Conservation (phyloP, 2,329 filamentous ascomycete species). For the Fusarium protoensiforme region DNA sequence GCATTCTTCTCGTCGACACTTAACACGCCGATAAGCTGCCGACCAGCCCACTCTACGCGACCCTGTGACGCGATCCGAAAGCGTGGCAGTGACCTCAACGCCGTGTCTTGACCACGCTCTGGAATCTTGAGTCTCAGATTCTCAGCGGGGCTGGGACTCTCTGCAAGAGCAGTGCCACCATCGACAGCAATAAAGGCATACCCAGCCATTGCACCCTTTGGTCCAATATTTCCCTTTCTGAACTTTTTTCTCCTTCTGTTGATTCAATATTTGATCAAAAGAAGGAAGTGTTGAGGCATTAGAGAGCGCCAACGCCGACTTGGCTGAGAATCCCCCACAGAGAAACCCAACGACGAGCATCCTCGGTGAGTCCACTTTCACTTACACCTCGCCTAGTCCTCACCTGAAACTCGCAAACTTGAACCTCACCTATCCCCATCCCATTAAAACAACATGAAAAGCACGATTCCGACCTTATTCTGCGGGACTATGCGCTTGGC, state of each 20-base stretch:
- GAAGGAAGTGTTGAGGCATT: background rate
- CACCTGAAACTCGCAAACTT: constrained; percentile 14
- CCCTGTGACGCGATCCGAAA: constrained; percentile 34
- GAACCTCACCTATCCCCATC: background rate
- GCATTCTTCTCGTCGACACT: constrained; percentile 30
- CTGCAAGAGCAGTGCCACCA: constrained; percentile 23
- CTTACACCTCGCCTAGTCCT: constrained; percentile 17
- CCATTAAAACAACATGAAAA: background rate
- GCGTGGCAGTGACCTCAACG: constrained; percentile 38
- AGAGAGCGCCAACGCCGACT: background rate
- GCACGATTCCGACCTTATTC: background rate
- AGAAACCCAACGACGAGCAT: constrained; percentile 7
- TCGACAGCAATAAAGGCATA: constrained; percentile 40
- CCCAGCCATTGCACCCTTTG: constrained; percentile 31
- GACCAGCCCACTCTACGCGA: constrained; percentile 20
- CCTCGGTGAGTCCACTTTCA: constrained; percentile 26
- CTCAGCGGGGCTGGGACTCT: constrained; percentile 38
- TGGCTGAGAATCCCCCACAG: constrained; percentile 9
- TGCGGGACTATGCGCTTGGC: background rate
- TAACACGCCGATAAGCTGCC: constrained; percentile 11
- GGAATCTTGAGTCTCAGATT: constrained; percentile 44
- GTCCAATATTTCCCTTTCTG: constrained; percentile 31
- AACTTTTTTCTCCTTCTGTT: constrained; percentile 20
- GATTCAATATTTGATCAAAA: constrained; percentile 30
- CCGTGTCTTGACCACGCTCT: constrained; percentile 34